Evolutionary conservation across 441 rosid species (phyloP).

Genomic region (Heliophila coronopifolia): DNA sequence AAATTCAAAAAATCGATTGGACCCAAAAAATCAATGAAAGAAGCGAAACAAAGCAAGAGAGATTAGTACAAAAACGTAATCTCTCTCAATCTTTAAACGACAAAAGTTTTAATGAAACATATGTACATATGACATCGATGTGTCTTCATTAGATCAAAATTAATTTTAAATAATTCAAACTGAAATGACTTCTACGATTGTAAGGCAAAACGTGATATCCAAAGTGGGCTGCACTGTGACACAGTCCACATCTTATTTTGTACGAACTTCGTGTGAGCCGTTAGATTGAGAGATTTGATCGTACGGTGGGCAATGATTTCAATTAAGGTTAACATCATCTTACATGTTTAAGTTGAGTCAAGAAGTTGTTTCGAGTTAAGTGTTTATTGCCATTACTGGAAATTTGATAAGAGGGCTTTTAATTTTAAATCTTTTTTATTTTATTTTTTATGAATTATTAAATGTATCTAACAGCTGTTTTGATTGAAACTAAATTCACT

Average conservation of each 20-base stretch:
- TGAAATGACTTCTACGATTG: conserved; percentile 30
- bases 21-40: conserved; percentile 22
- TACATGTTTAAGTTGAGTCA: conserved; percentile 60
- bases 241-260: conserved; percentile 35
- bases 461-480: conserved; percentile 27
- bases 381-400: conserved; percentile 39
- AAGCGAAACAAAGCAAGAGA: conserved; percentile 28
- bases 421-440: conserved; percentile 25
- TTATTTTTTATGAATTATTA: conserved; percentile 7
- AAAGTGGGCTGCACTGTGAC: conserved; percentile 44
- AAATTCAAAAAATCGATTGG: neutral
- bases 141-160: conserved; percentile 20
- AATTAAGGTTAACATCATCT: conserved; percentile 38
- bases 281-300: conserved; percentile 18
- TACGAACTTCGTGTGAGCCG: conserved; percentile 30
- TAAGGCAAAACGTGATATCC: conserved; percentile 24
- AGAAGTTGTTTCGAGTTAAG: conserved; percentile 39
- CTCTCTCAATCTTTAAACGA: conserved; percentile 28
- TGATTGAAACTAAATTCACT: conserved; percentile 18
- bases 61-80: conserved; percentile 30
- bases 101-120: conserved; percentile 33
- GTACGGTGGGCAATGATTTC: conserved; percentile 18
- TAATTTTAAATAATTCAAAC: conserved; percentile 8
- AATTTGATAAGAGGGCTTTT: conserved; percentile 36
- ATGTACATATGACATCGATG: conserved; percentile 26